phyloP scores from a whole-genome alignment of 2,329 filamentous ascomycete species.

The Aspergillus sp. region DNA sequence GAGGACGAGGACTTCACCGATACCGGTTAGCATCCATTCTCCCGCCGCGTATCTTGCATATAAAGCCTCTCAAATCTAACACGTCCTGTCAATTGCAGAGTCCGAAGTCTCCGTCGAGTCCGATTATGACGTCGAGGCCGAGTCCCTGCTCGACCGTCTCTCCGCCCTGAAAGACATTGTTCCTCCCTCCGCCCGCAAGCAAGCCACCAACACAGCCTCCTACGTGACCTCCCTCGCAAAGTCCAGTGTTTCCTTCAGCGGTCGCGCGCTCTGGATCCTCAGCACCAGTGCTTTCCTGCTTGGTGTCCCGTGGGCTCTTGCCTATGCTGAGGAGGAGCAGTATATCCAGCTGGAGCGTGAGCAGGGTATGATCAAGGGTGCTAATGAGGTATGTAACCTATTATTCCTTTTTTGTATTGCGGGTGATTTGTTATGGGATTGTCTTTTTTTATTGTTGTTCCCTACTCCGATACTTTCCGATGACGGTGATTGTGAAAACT shows the following conservation, averaged over 20 bases:
- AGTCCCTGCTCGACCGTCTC: conserved; percentile 66
- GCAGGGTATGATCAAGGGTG: conserved; percentile 91
- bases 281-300: conserved; percentile 86
- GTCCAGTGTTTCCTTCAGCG: conserved; percentile 62
- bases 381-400: conserved; percentile 65
- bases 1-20: conserved; percentile 91
- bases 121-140: conserved; percentile 60
- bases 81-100: conserved; percentile 50
- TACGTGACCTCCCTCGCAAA: conserved; percentile 45
- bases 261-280: conserved; percentile 87
- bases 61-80: conserved; percentile 10
- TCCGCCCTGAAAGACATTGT: conserved; percentile 74
- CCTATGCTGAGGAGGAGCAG: conserved; percentile 94
- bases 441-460: not conserved
- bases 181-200: conserved; percentile 69
- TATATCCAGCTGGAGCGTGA: conserved; percentile 97
- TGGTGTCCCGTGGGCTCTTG: conserved; percentile 89
- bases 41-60: not conserved
- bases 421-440: not conserved
- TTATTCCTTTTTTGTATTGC: not conserved
- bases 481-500: conserved; percentile 1
- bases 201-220: conserved; percentile 60
- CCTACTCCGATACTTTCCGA: not conserved
- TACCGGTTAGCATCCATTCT: conserved; percentile 64
- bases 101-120: conserved; percentile 83